These are phyloP conservation scores for Bruguiera sexangula DNA, from an alignment of 345 rosid genomes.

Conservation along the genomic window DNA sequence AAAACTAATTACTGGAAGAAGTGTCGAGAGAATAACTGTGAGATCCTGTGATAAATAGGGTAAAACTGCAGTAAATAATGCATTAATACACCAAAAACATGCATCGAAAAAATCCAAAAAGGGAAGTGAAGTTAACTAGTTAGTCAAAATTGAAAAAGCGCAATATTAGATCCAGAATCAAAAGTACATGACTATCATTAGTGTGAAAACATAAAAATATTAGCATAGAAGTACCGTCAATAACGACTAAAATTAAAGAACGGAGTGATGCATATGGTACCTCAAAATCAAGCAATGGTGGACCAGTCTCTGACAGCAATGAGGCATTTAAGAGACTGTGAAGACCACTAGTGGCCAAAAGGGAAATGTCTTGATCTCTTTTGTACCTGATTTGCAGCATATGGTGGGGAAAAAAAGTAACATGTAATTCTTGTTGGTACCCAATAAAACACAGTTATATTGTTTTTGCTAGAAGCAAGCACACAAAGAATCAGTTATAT, in stretches of 20 bases:
- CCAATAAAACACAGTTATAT: background rate
- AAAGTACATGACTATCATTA: background rate
- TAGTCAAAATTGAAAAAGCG: slow-evolving; percentile 1
- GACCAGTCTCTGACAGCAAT: slow-evolving; percentile 82
- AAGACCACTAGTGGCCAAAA: slow-evolving; percentile 83
- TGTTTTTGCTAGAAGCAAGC: too few species aligned
- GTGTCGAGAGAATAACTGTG: slow-evolving; percentile 75
- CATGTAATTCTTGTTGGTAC: slow-evolving; percentile 4
- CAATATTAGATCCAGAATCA: background rate
- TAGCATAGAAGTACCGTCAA: background rate
- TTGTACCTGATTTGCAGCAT: slow-evolving; percentile 53
- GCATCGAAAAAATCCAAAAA: background rate
- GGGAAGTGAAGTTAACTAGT: background rate
- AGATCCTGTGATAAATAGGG: slow-evolving; percentile 57
- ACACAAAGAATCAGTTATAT: too few species aligned
- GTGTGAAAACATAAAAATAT: background rate
- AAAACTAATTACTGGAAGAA: slow-evolving; percentile 72
- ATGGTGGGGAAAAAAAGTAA: slow-evolving; percentile 13
- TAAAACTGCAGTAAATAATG: slow-evolving; percentile 10
- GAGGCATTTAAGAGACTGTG: slow-evolving; percentile 71
- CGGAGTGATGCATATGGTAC: slow-evolving; percentile 28
- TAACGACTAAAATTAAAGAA: background rate
- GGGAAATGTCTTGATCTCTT: slow-evolving; percentile 77
- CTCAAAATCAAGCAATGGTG: slow-evolving; percentile 98
- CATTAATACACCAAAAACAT: background rate